Percentiles rank a stretch among this genome's conserved stretches.
Conservation (phyloP, 148 eudicot genomes). For the Suaeda aralocaspica region DNA sequence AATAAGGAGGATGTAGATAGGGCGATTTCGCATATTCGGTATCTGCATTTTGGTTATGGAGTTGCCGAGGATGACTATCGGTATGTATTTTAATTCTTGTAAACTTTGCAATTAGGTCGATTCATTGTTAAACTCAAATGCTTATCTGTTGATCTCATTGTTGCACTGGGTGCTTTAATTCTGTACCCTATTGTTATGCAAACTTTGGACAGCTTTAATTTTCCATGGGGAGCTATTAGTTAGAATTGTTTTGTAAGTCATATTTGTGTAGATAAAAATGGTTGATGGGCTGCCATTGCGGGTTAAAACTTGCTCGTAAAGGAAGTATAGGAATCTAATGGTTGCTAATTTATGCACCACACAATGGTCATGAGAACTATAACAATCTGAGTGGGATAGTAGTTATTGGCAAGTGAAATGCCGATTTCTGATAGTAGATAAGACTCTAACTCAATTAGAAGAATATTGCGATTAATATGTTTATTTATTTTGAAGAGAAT, state of each 20-base stretch:
- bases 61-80: conserved; percentile 64
- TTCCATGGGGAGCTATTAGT: too few relatives aligned
- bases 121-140: neutral
- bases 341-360: neutral
- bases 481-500: too few relatives aligned
- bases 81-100: conserved; percentile 34
- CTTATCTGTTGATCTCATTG: neutral
- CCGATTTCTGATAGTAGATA: neutral
- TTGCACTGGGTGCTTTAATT: neutral
- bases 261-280: neutral
- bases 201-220: neutral
- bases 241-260: neutral
- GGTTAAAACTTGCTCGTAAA: neutral
- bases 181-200: neutral
- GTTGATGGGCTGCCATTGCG: neutral
- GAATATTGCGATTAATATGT: too few relatives aligned
- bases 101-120: neutral
- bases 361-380: neutral
- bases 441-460: too few relatives aligned
- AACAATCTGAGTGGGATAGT: neutral
- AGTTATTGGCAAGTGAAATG: neutral
- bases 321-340: neutral
- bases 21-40: conserved; percentile 50
- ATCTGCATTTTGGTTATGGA: conserved; percentile 64
- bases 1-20: conserved; percentile 43